Evolutionary conservation across 495 filamentous ascomycete species (phyloP), one percentile per base, ranked within the genome.

Genomic region (Penicillium pulvis): DNA sequence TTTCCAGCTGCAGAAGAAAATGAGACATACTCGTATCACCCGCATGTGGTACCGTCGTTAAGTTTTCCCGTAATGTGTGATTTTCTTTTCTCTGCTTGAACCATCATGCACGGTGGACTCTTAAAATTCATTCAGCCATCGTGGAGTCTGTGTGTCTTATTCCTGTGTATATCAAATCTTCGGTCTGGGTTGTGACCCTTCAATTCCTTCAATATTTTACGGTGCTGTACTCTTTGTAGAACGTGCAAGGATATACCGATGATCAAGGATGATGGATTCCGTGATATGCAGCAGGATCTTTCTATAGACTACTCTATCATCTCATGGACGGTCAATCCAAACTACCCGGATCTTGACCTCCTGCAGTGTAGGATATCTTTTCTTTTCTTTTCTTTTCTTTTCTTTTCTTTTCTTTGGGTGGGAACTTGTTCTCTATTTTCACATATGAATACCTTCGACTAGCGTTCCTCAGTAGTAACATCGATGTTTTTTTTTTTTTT

Each of bases 1-100:
- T 66, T 90, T 95, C 75, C 91, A 93, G 75, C 83, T 95, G 61
- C 91, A 95, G 80, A 89, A 93, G 80, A 96, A 95, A 84, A 92
- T 92, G 89, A 80, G 90, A 73, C 84, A 93, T 70, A 94, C 92
- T 33, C 74, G 76, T 53, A 81, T 81, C 59, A 81, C 78, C 20
- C 75, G 78, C 56, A 79, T 81, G 75, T 81, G 78, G 78, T 81
- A 81, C 65, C 69, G 78, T 42, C 75, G 77, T 62, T 78, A 65
- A 62, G 17, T 39, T 46, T 26, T 45, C 6, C 36, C 14, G 33
- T 41, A n/a, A 41, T 41, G 4, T 16, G 30, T 28, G 42, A 55
- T 51, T 33, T 45, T 26, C 30, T 19, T 51, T 36, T 50, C 10
- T 49, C 51, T 44, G 53, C 48, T 53, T 65, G 54, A 46, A 43